phyloP scores from a whole-genome alignment of 441 rosid genomes.

The Erysimum pusillum region DNA sequence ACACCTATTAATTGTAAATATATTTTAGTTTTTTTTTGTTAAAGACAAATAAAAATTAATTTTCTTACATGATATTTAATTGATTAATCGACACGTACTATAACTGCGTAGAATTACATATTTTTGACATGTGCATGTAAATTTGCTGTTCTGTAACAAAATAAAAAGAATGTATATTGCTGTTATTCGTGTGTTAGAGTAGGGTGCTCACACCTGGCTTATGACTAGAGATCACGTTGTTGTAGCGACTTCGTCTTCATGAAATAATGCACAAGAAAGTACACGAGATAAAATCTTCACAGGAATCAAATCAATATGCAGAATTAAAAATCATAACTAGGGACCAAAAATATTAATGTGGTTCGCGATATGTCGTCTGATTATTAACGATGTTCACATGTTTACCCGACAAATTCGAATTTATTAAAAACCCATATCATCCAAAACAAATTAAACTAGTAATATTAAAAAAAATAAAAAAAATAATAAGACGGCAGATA shows the following conservation, averaged over 20 bases:
- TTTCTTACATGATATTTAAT: too few species aligned
- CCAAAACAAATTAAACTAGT: background rate
- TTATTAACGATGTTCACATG: slow-evolving; percentile 38
- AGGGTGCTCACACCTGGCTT: slow-evolving; percentile 27
- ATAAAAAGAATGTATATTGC: background rate
- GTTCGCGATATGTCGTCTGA: slow-evolving; percentile 16
- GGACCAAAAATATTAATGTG: slow-evolving; percentile 14
- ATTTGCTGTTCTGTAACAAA: background rate
- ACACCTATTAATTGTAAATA: too few species aligned
- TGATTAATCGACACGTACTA: too few species aligned
- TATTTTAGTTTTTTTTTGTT: too few species aligned
- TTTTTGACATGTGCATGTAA: background rate
- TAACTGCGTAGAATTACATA: too few species aligned
- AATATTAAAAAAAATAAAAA: background rate
- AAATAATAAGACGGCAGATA: background rate
- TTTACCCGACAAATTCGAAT: slow-evolving; percentile 24
- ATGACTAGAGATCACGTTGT: slow-evolving; percentile 25
- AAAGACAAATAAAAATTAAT: too few species aligned
- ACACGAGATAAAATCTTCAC: slow-evolving; percentile 25
- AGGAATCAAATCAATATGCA: slow-evolving; percentile 21
- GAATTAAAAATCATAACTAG: background rate
- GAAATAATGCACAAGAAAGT: slow-evolving; percentile 21
- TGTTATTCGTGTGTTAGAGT: slow-evolving; percentile 10
- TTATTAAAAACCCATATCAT: background rate
- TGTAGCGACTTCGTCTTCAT: slow-evolving; percentile 29